Percentiles rank a stretch among this genome's conserved stretches.
Conservation (phyloP, 1,284 basidiomycete genomes). For the Irpex lacteus region DNA sequence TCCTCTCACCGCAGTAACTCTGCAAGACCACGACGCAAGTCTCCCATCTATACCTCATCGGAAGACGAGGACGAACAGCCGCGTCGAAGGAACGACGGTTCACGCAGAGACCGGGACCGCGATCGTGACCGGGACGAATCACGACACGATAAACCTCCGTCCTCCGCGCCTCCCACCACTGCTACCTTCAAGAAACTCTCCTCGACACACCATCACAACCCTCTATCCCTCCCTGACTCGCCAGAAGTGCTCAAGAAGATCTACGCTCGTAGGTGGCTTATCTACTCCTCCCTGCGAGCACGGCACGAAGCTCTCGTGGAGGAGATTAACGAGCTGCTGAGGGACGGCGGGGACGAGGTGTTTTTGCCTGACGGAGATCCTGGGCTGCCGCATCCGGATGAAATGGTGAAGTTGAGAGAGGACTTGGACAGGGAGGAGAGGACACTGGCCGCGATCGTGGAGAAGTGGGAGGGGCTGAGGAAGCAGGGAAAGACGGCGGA, state of each 20-base stretch:
- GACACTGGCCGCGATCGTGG: not conserved
- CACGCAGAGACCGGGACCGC: slow-evolving; percentile 3
- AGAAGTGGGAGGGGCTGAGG: slow-evolving; percentile 1
- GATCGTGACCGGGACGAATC: not conserved
- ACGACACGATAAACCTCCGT: not conserved
- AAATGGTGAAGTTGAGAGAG: not conserved
- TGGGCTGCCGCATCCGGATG: not conserved
- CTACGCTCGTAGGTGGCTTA: not conserved
- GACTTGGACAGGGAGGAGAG: not conserved
- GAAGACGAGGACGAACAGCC: slow-evolving; percentile 47
- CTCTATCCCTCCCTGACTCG: not conserved
- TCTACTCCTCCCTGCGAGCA: not conserved
- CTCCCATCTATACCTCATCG: slow-evolving; percentile 58
- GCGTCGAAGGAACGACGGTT: not conserved
- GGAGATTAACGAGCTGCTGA: not conserved
- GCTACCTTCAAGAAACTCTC: not conserved
- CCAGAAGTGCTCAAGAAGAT: not conserved
- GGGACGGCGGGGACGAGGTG: not conserved
- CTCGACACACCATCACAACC: not conserved
- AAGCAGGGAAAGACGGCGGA: not conserved
- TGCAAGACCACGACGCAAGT: slow-evolving; percentile 26
- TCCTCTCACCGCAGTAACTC: slow-evolving; percentile 18
- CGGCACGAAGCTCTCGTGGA: not conserved
- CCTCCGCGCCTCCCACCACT: not conserved
- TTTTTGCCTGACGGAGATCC: slow-evolving; percentile 1